A percentile compares a stretch with the other conserved stretches of the same genome.
Conservation (phyloP, 139 green algal species). For the Coelastrella sp. region DNA sequence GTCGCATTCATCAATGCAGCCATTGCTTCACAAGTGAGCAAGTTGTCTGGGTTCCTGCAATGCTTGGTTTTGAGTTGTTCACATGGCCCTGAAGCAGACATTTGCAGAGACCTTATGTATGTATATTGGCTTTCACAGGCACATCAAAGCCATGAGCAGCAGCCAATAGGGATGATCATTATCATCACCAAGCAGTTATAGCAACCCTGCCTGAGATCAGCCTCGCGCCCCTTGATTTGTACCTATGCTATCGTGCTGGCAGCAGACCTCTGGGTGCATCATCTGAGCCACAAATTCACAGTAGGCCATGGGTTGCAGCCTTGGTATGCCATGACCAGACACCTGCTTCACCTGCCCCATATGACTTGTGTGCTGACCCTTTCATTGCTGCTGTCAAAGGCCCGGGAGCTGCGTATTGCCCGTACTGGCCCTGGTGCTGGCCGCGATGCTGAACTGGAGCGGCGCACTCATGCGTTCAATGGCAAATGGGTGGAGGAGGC, state of each 20-base stretch:
- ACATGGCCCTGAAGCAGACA: background rate
- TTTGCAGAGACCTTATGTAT: no score
- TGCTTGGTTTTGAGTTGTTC: background rate
- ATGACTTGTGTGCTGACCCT: background rate
- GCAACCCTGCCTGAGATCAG: no score
- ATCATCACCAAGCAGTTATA: no score
- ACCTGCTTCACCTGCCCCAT: no score
- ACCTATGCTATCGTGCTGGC: no score
- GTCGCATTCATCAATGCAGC: conserved; percentile 82
- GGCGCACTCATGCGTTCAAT: conserved; percentile 62
- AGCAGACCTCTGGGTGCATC: no score
- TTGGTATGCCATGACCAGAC: no score
- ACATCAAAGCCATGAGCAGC: background rate
- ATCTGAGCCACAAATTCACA: no score
- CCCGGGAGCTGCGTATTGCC: conserved; percentile 48
- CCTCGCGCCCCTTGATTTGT: no score
- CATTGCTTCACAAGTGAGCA: conserved; percentile 69
- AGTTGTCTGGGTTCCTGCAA: background rate
- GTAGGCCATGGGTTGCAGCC: no score
- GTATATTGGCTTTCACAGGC: background rate
- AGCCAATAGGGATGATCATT: background rate
- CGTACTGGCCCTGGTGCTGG: background rate
- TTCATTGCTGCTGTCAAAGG: conserved; percentile 47
- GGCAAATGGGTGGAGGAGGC: conserved; percentile 87
- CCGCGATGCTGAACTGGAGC: conserved; percentile 46